Percentiles rank a stretch among this genome's conserved stretches.
These are phyloP conservation scores for Ambrosia trifida DNA, from an alignment of 129 eudicot species.

Conservation along the genomic window DNA sequence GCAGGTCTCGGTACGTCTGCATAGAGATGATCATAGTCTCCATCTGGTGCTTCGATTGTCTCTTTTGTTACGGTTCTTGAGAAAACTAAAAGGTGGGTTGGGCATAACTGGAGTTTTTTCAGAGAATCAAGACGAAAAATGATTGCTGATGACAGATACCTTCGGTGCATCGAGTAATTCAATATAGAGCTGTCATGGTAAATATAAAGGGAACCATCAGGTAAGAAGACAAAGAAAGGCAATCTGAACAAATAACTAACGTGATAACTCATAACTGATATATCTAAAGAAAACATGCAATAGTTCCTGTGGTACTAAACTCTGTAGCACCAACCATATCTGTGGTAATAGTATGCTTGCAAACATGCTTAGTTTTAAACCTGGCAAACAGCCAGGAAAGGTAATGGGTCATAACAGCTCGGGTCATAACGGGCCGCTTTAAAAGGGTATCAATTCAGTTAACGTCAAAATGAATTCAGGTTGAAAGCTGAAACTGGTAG, in stretches of 20 bases:
- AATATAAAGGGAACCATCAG: neutral
- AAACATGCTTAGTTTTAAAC: neutral
- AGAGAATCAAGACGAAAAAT: conserved; percentile 6
- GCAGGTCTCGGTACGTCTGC: conserved; percentile 50
- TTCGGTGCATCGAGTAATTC: conserved; percentile 36
- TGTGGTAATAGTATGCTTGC: neutral
- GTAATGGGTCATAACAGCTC: neutral
- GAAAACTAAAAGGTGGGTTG: conserved; percentile 8
- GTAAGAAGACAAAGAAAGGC: neutral
- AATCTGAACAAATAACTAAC: conserved; percentile 1
- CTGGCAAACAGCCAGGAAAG: neutral
- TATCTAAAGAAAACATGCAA: neutral
- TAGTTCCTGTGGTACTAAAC: neutral
- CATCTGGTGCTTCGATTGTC: conserved; percentile 28
- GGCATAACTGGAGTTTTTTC: conserved; percentile 20
- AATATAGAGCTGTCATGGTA: neutral
- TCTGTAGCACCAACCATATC: neutral
- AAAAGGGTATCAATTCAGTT: neutral
- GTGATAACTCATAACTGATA: neutral
- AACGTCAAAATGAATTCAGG: neutral
- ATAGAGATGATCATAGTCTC: conserved; percentile 25
- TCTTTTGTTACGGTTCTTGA: conserved; percentile 33
- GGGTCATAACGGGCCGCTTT: neutral
- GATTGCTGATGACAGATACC: conserved; percentile 12
- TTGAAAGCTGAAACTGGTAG: neutral